Base-by-base conservation (phyloP, 2,329 filamentous ascomycete genomes). In the Uncinocarpus reesii region DNA sequence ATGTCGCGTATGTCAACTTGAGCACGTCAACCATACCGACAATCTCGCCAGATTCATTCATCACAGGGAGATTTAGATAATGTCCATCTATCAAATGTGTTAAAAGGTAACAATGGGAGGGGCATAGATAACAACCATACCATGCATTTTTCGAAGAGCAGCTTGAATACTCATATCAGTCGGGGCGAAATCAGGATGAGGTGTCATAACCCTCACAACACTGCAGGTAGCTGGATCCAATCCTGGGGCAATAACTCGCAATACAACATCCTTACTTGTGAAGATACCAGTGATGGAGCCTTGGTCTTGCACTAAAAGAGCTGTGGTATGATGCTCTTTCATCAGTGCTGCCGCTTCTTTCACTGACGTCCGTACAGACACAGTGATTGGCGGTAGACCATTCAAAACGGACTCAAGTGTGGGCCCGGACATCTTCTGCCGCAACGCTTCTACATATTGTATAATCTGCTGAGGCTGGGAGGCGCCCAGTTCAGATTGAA, bases 101-200 rank as follows among this genome's bases (percentile, higher is more conserved):
- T 49, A 55, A 34, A 40, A 50, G 58, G 54, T 50, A 43, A 5
- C 8, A 7, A 26, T 7, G 16, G 16, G 2, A 10, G 4, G 1
- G n/a, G 8, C 11, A 20, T 7, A 31, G 29, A 26, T 21, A 16
- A 42, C 26, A 47, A 40, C 11, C 71, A 84, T 70, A 71, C 87
- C 89, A 65, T 98, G 92, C 92, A 98, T 98, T 76, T 98, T 98
- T 60, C 92, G 83, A 47, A 98, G 79, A 60, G 92, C 92, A 57
- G 90, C 87, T 71, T 98, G 92, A 62, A 98, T 96, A 67, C 83
- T 96, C 92, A 98, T 96, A 67, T 96, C 90, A 72, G 94, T 86
- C 24, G 92, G 89, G 49, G 92, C 92, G 77, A 98, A 98, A 67
- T 98, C 92, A 5, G 92, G 92, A 65, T 98, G 92, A 55, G 92